Evolutionary conservation across 441 rosid species (phyloP), one percentile per base, ranked within the genome.

Genomic region (Brassica balearica): DNA sequence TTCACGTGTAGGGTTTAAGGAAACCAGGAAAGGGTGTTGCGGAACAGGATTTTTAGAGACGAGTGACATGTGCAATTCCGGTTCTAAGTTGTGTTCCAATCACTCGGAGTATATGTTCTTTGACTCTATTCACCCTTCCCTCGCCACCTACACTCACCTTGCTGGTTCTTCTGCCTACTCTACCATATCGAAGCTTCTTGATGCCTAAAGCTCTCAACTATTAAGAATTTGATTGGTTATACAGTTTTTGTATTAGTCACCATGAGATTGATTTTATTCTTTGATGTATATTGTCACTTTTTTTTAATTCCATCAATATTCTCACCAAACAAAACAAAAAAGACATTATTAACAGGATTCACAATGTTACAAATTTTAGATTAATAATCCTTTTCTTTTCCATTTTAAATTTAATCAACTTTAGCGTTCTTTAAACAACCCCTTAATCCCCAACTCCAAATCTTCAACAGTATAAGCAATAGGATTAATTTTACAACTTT

Each of bases 41-140:
- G 84, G 86, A 20, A 34, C 76, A 0, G 84, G 86, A 9, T 5
- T 6, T 0, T 7, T 73, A 2, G 88, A 83, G 66, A 48, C 60
- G 23, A 71, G 80, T n/a, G 48, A 63, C 11, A 7, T 80, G 53
- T 85, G 89, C 48, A 76, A 79, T 23, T 38, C 60, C 14, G 3
- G 1, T 5, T 75, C 82, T 10, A 84, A 83, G 43, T 25, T 65
- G 10, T 87, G 91, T 15, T 15, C 3, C 2, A 69, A 77, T 19
- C 53, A 78, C 67, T 77, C 84, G 0, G 36, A 83, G 67, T 83
- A 60, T 77, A 10, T 85, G 25, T 89, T 89, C 78, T 86, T 84
- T 82, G 91, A 83, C 71, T 19, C 70, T 43, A 63, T 87, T 59
- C 91, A 89, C 78, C 91, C 81, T 11, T 73, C 82, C 3, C 60